A percentile compares a stretch with the other conserved stretches of the same genome.
These are phyloP conservation scores for Iris macrosiphon DNA, from an alignment of 106 monocot genomes.

Conservation along the genomic window DNA sequence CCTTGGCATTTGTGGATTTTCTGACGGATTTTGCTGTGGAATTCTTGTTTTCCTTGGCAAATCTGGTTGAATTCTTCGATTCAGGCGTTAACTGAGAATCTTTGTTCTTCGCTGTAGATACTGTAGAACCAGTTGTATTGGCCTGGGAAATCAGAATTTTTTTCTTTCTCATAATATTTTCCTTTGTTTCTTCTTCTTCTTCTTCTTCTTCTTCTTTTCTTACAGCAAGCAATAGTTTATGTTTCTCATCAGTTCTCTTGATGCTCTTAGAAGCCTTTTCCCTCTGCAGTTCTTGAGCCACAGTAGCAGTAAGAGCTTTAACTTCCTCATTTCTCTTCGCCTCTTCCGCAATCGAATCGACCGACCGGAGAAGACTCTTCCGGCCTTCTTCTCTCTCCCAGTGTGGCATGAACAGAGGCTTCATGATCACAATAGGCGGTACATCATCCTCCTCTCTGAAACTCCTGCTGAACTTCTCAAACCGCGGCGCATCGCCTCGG, in stretches of 20 bases:
- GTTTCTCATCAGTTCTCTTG: neutral
- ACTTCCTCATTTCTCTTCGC: slow-evolving; percentile 3
- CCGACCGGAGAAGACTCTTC: neutral
- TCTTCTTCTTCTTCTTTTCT: neutral
- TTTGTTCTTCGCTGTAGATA: neutral
- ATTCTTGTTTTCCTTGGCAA: neutral
- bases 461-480: neutral
- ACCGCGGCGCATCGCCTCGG: slow-evolving; percentile 1
- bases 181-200: too few species aligned
- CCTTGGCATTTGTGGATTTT: neutral
- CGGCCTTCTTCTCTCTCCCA: slow-evolving; percentile 9
- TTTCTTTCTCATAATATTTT: too few species aligned
- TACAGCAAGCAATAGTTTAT: neutral
- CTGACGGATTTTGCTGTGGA: neutral
- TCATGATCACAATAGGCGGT: slow-evolving; percentile 53
- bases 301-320: neutral
- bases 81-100: neutral
- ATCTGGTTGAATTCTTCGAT: neutral
- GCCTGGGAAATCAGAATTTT: too few species aligned
- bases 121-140: too few species aligned
- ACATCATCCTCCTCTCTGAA: slow-evolving; percentile 1
- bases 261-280: neutral
- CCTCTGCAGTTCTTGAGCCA: neutral
- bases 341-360: neutral
- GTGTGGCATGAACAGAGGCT: slow-evolving; percentile 16